A percentile compares a stretch with the other conserved stretches of the same genome.
Conservation (phyloP, 495 filamentous ascomycete species). For the Parachaetomium inaequale region DNA sequence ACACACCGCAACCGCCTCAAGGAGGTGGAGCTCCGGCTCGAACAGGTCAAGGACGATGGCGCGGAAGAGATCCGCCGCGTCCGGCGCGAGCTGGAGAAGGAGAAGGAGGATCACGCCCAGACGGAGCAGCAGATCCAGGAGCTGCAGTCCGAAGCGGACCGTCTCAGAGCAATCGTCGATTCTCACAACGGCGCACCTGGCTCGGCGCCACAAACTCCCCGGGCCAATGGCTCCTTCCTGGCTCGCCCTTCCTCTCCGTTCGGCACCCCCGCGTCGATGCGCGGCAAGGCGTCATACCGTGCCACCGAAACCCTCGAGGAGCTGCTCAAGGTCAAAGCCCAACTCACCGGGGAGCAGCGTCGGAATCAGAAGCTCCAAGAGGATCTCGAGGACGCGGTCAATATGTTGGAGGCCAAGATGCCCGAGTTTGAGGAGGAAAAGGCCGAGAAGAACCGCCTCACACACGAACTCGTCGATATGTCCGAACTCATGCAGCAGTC, state of each 20-base stretch:
- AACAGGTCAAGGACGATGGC: constrained; percentile 74
- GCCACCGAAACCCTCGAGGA: constrained; percentile 52
- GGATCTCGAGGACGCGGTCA: constrained; percentile 75
- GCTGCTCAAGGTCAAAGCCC: constrained; percentile 51
- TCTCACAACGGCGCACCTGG: constrained; percentile 27
- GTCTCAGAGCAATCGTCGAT: constrained; percentile 49
- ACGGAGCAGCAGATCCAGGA: constrained; percentile 68
- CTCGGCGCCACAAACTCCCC: constrained; percentile 57
- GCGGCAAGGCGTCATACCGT: constrained; percentile 44
- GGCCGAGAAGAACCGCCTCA: constrained; percentile 64
- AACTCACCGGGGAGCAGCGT: constrained; percentile 60
- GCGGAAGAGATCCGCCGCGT: constrained; percentile 75
- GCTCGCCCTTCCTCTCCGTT: constrained; percentile 48
- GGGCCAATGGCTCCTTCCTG: constrained; percentile 49
- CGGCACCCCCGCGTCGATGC: constrained; percentile 50
- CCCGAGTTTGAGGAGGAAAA: constrained; percentile 65
- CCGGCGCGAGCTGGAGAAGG: constrained; percentile 76
- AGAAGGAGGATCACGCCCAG: constrained; percentile 65
- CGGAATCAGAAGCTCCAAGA: constrained; percentile 65
- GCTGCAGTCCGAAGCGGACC: constrained; percentile 68
- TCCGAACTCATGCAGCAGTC: constrained; percentile 61
- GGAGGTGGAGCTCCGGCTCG: constrained; percentile 72
- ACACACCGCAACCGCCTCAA: constrained; percentile 76
- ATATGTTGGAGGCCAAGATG: constrained; percentile 63
- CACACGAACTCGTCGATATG: constrained; percentile 73